A percentile compares a stretch with the other conserved stretches of the same genome.
phyloP scores from a whole-genome alignment of 139 green algal genomes.

The Chlamydomonas schloesseri region DNA sequence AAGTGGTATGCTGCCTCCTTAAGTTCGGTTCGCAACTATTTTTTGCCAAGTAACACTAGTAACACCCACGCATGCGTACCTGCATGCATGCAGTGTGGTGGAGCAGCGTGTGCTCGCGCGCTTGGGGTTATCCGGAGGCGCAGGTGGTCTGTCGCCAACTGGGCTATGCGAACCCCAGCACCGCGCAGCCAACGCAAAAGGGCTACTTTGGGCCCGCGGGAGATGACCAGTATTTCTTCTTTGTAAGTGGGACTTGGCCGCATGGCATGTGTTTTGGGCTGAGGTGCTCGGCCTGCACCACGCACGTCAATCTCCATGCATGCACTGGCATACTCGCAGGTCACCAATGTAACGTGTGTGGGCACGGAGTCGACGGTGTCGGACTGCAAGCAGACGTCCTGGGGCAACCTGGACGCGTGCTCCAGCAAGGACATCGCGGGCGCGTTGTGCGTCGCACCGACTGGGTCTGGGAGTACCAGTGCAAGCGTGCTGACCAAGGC shows the following conservation, averaged over 20 bases:
- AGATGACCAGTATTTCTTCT: constrained; percentile 8
- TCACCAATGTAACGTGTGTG: not conserved
- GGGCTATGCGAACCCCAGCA: not conserved
- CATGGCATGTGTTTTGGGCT: too few species aligned
- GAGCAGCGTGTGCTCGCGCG: constrained; percentile 1
- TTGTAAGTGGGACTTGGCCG: not conserved
- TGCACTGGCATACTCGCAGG: not conserved
- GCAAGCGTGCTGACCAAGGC: not conserved
- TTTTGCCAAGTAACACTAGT: not conserved
- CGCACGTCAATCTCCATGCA: not conserved
- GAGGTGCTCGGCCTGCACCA: too few species aligned
- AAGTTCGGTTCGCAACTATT: not conserved
- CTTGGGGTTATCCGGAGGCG: constrained; percentile 22
- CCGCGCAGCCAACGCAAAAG: not conserved
- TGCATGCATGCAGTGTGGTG: constrained; percentile 1
- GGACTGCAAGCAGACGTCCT: not conserved
- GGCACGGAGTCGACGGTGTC: not conserved
- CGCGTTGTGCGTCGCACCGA: not conserved
- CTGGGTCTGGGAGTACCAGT: not conserved
- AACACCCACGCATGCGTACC: not conserved
- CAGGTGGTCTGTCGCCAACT: constrained; percentile 24
- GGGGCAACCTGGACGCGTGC: constrained; percentile 19
- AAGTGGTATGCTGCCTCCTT: too few species aligned
- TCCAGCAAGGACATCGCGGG: not conserved
- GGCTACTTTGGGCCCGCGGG: not conserved